Percentiles rank a stretch among this genome's conserved stretches.
Evolutionary conservation across 495 filamentous ascomycete genomes (phyloP).

Genomic region (Mycothermus thermophilus): DNA sequence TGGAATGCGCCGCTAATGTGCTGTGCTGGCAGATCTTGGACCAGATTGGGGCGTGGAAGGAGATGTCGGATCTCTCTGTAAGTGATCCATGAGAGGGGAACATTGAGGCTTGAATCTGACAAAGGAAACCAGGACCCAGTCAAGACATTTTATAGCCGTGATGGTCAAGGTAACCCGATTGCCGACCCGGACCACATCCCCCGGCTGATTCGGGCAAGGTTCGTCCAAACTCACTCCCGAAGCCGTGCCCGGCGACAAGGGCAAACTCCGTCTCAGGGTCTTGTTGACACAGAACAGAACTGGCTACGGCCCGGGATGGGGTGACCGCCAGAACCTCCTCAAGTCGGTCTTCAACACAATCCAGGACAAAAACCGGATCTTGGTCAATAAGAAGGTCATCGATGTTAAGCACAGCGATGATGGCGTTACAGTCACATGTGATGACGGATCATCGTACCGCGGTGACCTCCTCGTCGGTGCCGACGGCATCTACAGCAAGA

Average conservation of each 20-base stretch:
- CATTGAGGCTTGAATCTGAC: not conserved
- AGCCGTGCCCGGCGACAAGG: not conserved
- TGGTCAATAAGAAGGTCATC: constrained; percentile 7
- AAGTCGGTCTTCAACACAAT: constrained; percentile 5
- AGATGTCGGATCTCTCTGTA: not conserved
- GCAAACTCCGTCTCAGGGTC: constrained; percentile 4
- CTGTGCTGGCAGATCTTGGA: not conserved
- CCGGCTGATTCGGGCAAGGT: not conserved
- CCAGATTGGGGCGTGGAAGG: not conserved
- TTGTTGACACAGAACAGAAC: constrained; percentile 6
- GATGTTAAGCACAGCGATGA: constrained; percentile 5
- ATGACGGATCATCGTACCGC: constrained; percentile 23
- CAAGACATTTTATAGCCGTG: not conserved
- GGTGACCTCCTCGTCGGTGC: constrained; percentile 36
- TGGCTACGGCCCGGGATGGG: constrained; percentile 4
- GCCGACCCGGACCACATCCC: not conserved
- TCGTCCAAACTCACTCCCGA: not conserved
- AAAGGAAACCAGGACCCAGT: not conserved
- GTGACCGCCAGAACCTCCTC: constrained; percentile 10
- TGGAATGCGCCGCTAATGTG: not conserved
- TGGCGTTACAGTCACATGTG: constrained; percentile 7
- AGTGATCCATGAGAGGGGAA: not conserved
- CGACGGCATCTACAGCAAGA: constrained; percentile 32
- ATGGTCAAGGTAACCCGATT: not conserved
- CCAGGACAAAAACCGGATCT: constrained; percentile 7